Evolutionary conservation across 2,329 filamentous ascomycete species (phyloP).

Genomic region (Anthostomella pinea): DNA sequence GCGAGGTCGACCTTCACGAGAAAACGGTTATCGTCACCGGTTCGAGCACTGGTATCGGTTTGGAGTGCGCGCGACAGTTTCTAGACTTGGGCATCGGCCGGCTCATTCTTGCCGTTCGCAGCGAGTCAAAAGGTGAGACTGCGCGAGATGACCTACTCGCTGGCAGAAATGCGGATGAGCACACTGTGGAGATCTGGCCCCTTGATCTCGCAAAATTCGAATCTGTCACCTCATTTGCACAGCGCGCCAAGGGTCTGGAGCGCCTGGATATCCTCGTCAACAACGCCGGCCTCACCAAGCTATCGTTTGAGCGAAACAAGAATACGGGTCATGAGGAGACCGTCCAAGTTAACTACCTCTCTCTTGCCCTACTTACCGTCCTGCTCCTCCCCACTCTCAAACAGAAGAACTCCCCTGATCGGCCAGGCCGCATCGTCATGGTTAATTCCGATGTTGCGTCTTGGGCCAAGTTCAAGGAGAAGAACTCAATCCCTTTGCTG

Average conservation of each 20-base stretch:
- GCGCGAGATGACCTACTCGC: not conserved
- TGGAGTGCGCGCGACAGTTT: slow-evolving; percentile 33
- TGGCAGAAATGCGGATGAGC: not conserved
- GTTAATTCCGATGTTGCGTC: slow-evolving; percentile 25
- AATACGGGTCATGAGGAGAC: slow-evolving; percentile 38
- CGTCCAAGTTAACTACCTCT: slow-evolving; percentile 51
- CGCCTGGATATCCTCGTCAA: slow-evolving; percentile 39
- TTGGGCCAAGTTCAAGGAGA: slow-evolving; percentile 17
- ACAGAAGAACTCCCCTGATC: too few relatives aligned
- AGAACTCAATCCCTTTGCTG: slow-evolving; percentile 7
- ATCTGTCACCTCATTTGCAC: slow-evolving; percentile 37
- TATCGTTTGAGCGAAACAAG: slow-evolving; percentile 4
- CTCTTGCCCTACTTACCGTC: slow-evolving; percentile 44
- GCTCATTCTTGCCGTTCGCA: slow-evolving; percentile 34
- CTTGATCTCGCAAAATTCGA: slow-evolving; percentile 39
- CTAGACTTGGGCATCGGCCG: slow-evolving; percentile 26
- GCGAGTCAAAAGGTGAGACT: slow-evolving; percentile 25
- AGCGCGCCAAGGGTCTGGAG: slow-evolving; percentile 28
- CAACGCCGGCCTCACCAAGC: slow-evolving; percentile 31
- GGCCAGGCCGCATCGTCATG: slow-evolving; percentile 17
- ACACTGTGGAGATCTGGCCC: slow-evolving; percentile 38
- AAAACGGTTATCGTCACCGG: slow-evolving; percentile 31
- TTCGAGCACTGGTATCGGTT: slow-evolving; percentile 32
- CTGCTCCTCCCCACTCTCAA: slow-evolving; percentile 46
- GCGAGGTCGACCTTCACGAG: not conserved